Percentiles rank a stretch among this genome's conserved stretches.
Conservation (phyloP, 2,329 filamentous ascomycete genomes). For the Verticillium dahliae region DNA sequence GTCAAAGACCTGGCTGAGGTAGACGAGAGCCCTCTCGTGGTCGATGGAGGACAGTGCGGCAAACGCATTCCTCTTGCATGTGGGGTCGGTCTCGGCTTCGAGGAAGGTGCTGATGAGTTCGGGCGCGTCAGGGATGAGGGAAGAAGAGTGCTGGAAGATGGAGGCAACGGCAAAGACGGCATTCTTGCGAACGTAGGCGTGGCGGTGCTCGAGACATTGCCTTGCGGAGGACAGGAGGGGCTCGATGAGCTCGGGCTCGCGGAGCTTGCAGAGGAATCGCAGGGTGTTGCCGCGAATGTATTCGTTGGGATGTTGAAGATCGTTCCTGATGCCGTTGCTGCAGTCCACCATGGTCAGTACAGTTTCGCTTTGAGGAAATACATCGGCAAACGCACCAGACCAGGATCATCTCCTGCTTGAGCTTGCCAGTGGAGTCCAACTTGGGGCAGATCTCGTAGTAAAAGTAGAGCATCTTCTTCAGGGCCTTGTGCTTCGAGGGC, state of each 20-base stretch:
- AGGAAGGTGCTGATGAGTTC: conserved; percentile 89
- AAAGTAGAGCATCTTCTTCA: conserved; percentile 98
- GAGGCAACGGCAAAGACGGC: conserved; percentile 92
- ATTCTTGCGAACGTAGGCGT: conserved; percentile 97
- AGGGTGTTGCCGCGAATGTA: conserved; percentile 98
- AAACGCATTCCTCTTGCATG: conserved; percentile 97
- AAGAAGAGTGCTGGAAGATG: conserved; percentile 85
- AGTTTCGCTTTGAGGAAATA: neutral
- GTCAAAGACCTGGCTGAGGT: conserved; percentile 84
- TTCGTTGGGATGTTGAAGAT: conserved; percentile 95
- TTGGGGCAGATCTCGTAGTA: conserved; percentile 99
- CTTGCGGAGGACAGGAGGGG: conserved; percentile 88
- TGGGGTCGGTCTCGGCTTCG: conserved; percentile 83
- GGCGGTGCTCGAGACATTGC: conserved; percentile 88
- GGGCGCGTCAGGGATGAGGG: conserved; percentile 88
- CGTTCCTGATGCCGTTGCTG: conserved; percentile 96
- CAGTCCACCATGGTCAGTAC: neutral
- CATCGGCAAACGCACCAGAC: conserved; percentile 65
- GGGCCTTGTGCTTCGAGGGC: conserved; percentile 91
- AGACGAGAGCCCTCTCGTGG: conserved; percentile 86
- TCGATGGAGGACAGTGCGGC: conserved; percentile 85
- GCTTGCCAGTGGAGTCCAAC: conserved; percentile 82
- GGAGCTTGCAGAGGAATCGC: conserved; percentile 92
- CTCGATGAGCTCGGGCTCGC: conserved; percentile 92
- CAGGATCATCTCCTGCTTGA: conserved; percentile 99